Conservation (phyloP, 805 yeast genomes). For the Wickerhamiella sergipiensis region DNA sequence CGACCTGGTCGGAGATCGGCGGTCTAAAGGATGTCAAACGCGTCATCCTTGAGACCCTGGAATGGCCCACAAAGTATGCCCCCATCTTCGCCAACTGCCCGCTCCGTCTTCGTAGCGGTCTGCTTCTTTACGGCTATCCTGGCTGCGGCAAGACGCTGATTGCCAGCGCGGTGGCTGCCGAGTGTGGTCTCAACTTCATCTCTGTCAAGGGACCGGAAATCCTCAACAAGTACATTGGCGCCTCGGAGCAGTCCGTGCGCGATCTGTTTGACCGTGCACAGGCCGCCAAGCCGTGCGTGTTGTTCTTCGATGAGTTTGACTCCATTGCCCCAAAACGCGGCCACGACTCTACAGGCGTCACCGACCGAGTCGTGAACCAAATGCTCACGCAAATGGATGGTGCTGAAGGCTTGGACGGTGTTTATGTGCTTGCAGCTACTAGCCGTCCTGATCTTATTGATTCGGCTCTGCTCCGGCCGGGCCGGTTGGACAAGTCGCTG, state of each 20-base stretch:
- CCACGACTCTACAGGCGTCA: constrained; percentile 94
- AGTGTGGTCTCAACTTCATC: constrained; percentile 86
- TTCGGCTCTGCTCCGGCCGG: constrained; percentile 88
- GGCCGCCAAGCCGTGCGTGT: constrained; percentile 84
- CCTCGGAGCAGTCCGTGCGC: constrained; percentile 87
- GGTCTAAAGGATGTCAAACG: constrained; percentile 69
- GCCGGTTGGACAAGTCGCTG: constrained; percentile 85
- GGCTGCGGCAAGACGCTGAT: constrained; percentile 94
- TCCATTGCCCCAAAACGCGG: constrained; percentile 97
- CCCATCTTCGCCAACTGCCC: constrained; percentile 90
- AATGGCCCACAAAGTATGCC: constrained; percentile 95
- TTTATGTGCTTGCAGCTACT: constrained; percentile 91
- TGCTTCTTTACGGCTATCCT: constrained; percentile 85
- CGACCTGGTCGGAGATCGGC: constrained; percentile 80
- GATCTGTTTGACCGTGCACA: constrained; percentile 90
- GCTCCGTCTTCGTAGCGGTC: constrained; percentile 74
- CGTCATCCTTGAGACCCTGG: constrained; percentile 70
- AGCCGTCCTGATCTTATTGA: constrained; percentile 92
- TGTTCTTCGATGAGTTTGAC: constrained; percentile 92
- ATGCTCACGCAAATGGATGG: constrained; percentile 98
- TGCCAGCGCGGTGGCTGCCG: constrained; percentile 87
- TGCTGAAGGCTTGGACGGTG: constrained; percentile 95
- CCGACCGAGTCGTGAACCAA: constrained; percentile 94
- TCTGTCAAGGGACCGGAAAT: constrained; percentile 94
- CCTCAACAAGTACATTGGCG: constrained; percentile 89